Evolutionary conservation across 2,329 filamentous ascomycete genomes (phyloP).

Genomic region (Claviceps humidiphila): DNA sequence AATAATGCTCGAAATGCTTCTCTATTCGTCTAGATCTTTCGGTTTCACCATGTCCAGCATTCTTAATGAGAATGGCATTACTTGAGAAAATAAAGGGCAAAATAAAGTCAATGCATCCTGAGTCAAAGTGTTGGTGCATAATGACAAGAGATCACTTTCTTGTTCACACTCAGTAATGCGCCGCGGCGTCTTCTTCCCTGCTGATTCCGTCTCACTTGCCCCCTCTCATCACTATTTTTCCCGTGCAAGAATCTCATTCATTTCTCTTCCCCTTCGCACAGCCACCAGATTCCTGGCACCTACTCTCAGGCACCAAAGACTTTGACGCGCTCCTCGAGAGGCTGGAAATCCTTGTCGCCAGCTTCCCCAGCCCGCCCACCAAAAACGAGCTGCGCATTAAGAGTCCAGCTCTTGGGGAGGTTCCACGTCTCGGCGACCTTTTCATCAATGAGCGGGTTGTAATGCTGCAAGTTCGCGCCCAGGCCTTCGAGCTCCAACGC

Average conservation of each 20-base stretch:
- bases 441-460: slow-evolving; percentile 69
- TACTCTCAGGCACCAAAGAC: slow-evolving; percentile 33
- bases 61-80: no score
- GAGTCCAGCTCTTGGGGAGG: slow-evolving; percentile 58
- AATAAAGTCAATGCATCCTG: no score
- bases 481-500: slow-evolving; percentile 73
- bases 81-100: no score
- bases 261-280: neutral
- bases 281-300: neutral
- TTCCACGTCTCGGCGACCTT: slow-evolving; percentile 57
- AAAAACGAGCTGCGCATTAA: slow-evolving; percentile 78
- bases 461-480: slow-evolving; percentile 84
- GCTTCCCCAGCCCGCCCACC: slow-evolving; percentile 46
- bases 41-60: no score
- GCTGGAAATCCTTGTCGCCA: slow-evolving; percentile 49
- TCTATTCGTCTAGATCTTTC: no score
- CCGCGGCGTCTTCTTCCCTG: no score
- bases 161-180: no score
- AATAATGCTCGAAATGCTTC: no score
- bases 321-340: slow-evolving; percentile 55
- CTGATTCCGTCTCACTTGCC: no score
- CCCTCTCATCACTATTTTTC: neutral
- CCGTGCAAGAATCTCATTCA: no score
- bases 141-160: no score
- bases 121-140: no score